These are phyloP conservation scores for Nothopassalora personata DNA, from an alignment of 2,329 filamentous ascomycete genomes.

Conservation along the genomic window DNA sequence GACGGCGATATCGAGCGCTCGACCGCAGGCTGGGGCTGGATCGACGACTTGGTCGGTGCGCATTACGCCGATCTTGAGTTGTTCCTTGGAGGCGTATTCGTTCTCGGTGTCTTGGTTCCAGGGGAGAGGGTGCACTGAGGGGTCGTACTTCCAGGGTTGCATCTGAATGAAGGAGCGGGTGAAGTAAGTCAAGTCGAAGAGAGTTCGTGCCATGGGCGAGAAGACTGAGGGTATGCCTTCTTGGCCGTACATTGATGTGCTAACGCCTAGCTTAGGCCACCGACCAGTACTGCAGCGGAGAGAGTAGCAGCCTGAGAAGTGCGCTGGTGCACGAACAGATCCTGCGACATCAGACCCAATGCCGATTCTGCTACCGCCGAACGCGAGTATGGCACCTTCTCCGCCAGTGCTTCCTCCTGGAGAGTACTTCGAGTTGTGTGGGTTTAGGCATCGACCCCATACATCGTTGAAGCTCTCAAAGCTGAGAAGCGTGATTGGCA, in stretches of 20 bases:
- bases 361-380: conserved; percentile 76
- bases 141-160: conserved; percentile 85
- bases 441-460: conserved; percentile 79
- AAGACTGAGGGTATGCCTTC: conserved; percentile 86
- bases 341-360: conserved; percentile 89
- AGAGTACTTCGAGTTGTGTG: conserved; percentile 76
- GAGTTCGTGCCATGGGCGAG: conserved; percentile 83
- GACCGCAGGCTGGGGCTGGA: conserved; percentile 74
- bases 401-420: conserved; percentile 85
- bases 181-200: conserved; percentile 80
- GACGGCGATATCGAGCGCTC: conserved; percentile 68
- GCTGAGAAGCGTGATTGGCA: conserved; percentile 78
- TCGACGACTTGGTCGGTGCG: conserved; percentile 70
- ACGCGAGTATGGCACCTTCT: conserved; percentile 74
- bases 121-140: conserved; percentile 74
- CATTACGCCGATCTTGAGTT: conserved; percentile 69
- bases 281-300: conserved; percentile 81
- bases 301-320: conserved; percentile 85
- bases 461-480: conserved; percentile 77
- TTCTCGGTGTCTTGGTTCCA: conserved; percentile 65
- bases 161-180: conserved; percentile 70
- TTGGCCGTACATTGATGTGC: conserved; percentile 86
- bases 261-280: conserved; percentile 80
- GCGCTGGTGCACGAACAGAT: conserved; percentile 78
- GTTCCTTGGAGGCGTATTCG: conserved; percentile 56